phyloP scores from a whole-genome alignment of 495 filamentous ascomycete species.

The Chlorociboria aeruginascens region DNA sequence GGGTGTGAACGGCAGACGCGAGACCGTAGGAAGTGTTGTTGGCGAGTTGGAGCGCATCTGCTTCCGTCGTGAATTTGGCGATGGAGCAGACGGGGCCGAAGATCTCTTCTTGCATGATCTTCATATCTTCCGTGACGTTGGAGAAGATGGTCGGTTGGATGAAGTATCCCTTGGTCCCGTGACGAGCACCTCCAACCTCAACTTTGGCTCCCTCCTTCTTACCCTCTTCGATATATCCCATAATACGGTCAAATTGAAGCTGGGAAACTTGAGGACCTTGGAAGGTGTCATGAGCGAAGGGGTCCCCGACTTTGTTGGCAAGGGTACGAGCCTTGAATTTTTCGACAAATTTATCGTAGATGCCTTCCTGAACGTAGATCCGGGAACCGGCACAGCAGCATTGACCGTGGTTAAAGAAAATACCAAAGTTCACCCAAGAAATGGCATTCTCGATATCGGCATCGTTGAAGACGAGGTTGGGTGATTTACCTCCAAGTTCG shows the following conservation, averaged over 20 bases:
- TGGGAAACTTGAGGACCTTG: slow-evolving; percentile 95
- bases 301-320: slow-evolving; percentile 83
- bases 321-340: slow-evolving; percentile 78
- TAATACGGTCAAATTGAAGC: slow-evolving; percentile 93
- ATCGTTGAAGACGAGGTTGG: slow-evolving; percentile 95
- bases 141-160: slow-evolving; percentile 97
- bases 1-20: slow-evolving; percentile 88
- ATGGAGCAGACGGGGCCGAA: slow-evolving; percentile 92
- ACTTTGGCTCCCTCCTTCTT: slow-evolving; percentile 81
- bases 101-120: slow-evolving; percentile 98
- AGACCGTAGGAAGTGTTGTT: slow-evolving; percentile 82
- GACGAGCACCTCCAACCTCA: slow-evolving; percentile 75
- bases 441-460: slow-evolving; percentile 94
- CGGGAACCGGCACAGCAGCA: slow-evolving; percentile 96
- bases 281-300: slow-evolving; percentile 80
- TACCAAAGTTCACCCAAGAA: slow-evolving; percentile 97
- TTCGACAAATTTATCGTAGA: slow-evolving; percentile 89
- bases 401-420: slow-evolving; percentile 98
- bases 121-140: slow-evolving; percentile 81
- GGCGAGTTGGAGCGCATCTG: slow-evolving; percentile 67
- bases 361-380: slow-evolving; percentile 88
- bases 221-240: slow-evolving; percentile 90
- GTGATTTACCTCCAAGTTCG: slow-evolving; percentile 95
- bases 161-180: slow-evolving; percentile 88
- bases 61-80: slow-evolving; percentile 85